Base-by-base conservation (phyloP, 2,329 filamentous ascomycete species). In the Basipetospora chlamydospora region DNA sequence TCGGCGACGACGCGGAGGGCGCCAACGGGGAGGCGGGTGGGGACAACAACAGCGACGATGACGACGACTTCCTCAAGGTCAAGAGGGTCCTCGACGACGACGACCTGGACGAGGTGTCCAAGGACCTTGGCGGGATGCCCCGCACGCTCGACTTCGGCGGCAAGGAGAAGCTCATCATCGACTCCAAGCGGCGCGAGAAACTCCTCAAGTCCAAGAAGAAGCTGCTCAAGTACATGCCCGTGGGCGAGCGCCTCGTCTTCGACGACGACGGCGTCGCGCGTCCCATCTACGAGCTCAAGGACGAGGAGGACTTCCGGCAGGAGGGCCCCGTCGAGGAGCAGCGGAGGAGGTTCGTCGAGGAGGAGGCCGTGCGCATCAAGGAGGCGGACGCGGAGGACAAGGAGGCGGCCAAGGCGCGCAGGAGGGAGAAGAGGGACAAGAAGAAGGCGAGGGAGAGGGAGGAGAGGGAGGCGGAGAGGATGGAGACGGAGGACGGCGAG, bases 181-280 rank as follows among this genome's bases (percentile, higher is more conserved):
- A 98, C 61, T 94, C 86, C 10, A 92, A 96, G 57, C 84, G 90
- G 17, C 79, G 86, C 46, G 88, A 94, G 60, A 96, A 95, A 62
- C 71, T 94, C n/a, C 72, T 96, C 45, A 80, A 80, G 50, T 92
- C 83, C 15, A 96, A 95, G 67, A 94, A 94, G 68, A 82, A 92
- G 58, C 72, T 95, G 45, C 70, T 85, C 51, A 90, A 93, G 54
- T 82, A 84, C 64, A 92, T 86, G 64, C 83, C 85, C 51, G 81
- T 80, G 52, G 81, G 84, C 10, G 78, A 73, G 28, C 93, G 90
- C 54, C 63, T 95, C 6, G 69, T 95, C 5, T 98, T 88, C 54
- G 88, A 96, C 58, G 87, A 94, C 33, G 85, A 95, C 22, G 88
- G 87, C 46, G 77, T 81, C 42, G 68, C 86, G 3, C 86, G 90